Percentiles rank a stretch among this genome's conserved stretches.
Conservation (phyloP, 805 yeast species). For the Kodamaea sagamina region DNA sequence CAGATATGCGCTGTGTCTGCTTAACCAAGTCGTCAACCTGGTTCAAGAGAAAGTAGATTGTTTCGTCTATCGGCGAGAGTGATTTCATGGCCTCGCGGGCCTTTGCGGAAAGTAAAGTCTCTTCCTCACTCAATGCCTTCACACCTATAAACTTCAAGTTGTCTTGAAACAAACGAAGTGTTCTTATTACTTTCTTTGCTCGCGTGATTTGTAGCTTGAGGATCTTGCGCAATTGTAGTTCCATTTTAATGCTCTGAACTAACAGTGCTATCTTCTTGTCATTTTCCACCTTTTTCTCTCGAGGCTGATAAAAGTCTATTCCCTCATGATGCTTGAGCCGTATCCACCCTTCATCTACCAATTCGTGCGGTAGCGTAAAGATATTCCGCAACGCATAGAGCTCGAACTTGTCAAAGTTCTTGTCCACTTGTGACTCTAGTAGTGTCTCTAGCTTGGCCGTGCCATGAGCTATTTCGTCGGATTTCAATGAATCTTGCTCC, state of each 20-base stretch:
- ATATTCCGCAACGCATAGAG: conserved; percentile 78
- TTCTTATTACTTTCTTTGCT: conserved; percentile 36
- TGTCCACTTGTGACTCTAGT: conserved; percentile 73
- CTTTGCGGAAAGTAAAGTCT: conserved; percentile 22
- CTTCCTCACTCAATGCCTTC: conserved; percentile 13
- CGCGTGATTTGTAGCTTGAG: conserved; percentile 42
- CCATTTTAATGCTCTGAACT: conserved; percentile 42
- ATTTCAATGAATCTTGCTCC: conserved; percentile 16
- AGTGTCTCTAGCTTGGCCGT: conserved; percentile 78
- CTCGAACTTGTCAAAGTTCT: conserved; percentile 84
- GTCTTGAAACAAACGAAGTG: conserved; percentile 33
- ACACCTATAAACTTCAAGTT: conserved; percentile 31
- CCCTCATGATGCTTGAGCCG: conserved; percentile 68
- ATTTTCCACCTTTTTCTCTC: conserved; percentile 17
- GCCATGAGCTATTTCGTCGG: conserved; percentile 70
- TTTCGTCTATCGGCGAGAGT: conserved; percentile 50
- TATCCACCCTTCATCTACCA: conserved; percentile 66
- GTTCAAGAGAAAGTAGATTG: conserved; percentile 44
- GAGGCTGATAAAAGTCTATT: conserved; percentile 29
- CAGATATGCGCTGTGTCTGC: conserved; percentile 29
- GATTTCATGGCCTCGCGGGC: conserved; percentile 31
- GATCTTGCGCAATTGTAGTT: conserved; percentile 44
- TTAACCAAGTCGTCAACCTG: conserved; percentile 43
- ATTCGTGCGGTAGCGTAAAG: conserved; percentile 64
- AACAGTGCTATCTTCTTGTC: conserved; percentile 36